Evolutionary conservation across 2,329 filamentous ascomycete species (phyloP).

Genomic region (Fusarium xyrophilum): DNA sequence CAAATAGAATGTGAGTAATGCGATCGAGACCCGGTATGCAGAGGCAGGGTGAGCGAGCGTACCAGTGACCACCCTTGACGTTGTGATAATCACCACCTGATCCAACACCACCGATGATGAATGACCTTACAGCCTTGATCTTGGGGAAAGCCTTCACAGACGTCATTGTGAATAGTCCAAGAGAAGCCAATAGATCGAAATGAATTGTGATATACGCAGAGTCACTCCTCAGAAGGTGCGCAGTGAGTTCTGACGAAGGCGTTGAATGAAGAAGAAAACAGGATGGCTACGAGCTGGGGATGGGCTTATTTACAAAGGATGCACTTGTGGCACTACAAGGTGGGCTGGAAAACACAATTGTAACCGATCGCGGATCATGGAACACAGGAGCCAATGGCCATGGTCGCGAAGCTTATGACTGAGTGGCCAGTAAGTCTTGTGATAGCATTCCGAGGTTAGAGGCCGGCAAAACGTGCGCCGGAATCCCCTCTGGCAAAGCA

Average conservation of each 20-base stretch:
- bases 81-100: conserved; percentile 88
- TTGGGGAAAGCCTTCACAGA: conserved; percentile 69
- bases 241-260: neutral
- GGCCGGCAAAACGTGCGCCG: conserved; percentile 25
- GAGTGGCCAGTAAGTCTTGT: conserved; percentile 24
- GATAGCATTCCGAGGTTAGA: conserved; percentile 13
- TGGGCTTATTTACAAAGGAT: conserved; percentile 32
- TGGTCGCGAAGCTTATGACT: conserved; percentile 7
- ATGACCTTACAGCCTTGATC: conserved; percentile 78
- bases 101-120: conserved; percentile 60
- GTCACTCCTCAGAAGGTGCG: neutral
- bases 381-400: neutral
- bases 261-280: conserved; percentile 2
- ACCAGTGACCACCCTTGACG: conserved; percentile 77
- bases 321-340: conserved; percentile 15
- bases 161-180: conserved; percentile 49
- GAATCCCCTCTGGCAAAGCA: conserved; percentile 22
- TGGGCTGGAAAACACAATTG: conserved; percentile 21
- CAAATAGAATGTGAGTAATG: conserved; percentile 32
- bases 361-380: conserved; percentile 19
- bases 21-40: neutral
- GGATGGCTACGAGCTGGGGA: conserved; percentile 11
- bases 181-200: neutral
- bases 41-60: conserved; percentile 18
- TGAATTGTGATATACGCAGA: neutral